Evolutionary conservation across 129 eudicot genomes (phyloP).

Genomic region (Logfia minima): DNA sequence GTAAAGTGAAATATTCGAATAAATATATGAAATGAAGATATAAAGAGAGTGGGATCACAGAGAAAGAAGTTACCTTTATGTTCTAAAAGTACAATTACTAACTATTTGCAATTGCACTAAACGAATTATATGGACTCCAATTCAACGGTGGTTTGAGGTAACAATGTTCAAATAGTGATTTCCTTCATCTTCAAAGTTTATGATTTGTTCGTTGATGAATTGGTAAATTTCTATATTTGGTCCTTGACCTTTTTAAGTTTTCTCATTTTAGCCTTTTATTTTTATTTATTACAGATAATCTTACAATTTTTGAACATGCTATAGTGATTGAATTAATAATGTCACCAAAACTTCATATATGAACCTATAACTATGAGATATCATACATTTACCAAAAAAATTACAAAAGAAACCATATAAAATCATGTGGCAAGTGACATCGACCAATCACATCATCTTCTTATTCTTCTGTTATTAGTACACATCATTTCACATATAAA

Average conservation of each 20-base stretch:
- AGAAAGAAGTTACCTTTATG: constrained; percentile 5
- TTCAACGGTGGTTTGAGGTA: background rate
- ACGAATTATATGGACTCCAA: background rate
- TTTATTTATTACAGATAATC: background rate
- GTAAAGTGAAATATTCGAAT: background rate
- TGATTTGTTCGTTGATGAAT: background rate
- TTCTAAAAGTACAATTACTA: background rate
- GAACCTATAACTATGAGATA: no score
- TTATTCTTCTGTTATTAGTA: no score
- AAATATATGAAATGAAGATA: background rate
- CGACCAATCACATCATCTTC: no score
- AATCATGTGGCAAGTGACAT: no score
- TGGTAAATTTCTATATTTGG: background rate
- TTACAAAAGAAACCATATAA: no score
- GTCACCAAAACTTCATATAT: no score
- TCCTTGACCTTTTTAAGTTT: background rate
- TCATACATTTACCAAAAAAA: no score
- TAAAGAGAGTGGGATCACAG: background rate
- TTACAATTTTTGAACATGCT: background rate
- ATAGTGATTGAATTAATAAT: background rate
- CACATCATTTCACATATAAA: no score
- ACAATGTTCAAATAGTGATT: background rate
- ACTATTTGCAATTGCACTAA: background rate
- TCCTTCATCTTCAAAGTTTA: background rate
- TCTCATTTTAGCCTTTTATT: background rate